phyloP scores from a whole-genome alignment of 352 stramenopile genomes.

The Globisporangium camurandrum region DNA sequence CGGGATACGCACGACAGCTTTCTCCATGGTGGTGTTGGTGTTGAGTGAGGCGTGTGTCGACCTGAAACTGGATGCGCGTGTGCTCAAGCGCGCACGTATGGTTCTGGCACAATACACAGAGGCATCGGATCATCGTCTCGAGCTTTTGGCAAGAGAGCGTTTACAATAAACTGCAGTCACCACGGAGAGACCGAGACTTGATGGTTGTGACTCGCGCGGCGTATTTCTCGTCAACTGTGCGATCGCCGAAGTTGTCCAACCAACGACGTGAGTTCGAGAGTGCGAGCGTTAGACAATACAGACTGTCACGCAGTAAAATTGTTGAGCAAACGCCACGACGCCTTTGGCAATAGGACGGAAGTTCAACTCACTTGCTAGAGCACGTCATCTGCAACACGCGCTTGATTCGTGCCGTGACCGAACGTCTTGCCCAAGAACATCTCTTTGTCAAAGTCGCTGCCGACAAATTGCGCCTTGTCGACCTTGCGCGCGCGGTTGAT shows the following conservation, averaged over 20 bases:
- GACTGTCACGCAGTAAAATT: too few relatives aligned
- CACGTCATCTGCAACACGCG: slow-evolving; percentile 63
- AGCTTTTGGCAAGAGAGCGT: too few relatives aligned
- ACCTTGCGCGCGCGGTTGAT: slow-evolving; percentile 80
- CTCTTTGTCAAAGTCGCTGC: slow-evolving; percentile 79
- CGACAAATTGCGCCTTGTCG: slow-evolving; percentile 80
- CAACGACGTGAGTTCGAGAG: too few relatives aligned
- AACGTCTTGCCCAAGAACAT: slow-evolving; percentile 80
- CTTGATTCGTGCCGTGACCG: slow-evolving; percentile 54
- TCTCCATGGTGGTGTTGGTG: neutral
- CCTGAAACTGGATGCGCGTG: neutral
- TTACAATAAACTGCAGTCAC: too few relatives aligned
- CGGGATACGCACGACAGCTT: neutral
- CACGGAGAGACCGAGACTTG: too few relatives aligned
- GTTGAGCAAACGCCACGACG: too few relatives aligned
- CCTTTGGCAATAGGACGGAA: too few relatives aligned
- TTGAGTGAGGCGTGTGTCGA: neutral
- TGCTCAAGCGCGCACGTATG: neutral
- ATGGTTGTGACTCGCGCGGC: too few relatives aligned
- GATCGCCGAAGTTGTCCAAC: too few relatives aligned
- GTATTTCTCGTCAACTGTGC: too few relatives aligned
- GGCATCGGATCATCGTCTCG: neutral
- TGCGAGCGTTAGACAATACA: too few relatives aligned
- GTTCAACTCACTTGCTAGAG: slow-evolving; percentile 15
- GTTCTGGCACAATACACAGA: neutral